A percentile compares a stretch with the other conserved stretches of the same genome.
phyloP scores from a whole-genome alignment of 1,139 yeast genomes.

The Debaryomyces nepalensis region DNA sequence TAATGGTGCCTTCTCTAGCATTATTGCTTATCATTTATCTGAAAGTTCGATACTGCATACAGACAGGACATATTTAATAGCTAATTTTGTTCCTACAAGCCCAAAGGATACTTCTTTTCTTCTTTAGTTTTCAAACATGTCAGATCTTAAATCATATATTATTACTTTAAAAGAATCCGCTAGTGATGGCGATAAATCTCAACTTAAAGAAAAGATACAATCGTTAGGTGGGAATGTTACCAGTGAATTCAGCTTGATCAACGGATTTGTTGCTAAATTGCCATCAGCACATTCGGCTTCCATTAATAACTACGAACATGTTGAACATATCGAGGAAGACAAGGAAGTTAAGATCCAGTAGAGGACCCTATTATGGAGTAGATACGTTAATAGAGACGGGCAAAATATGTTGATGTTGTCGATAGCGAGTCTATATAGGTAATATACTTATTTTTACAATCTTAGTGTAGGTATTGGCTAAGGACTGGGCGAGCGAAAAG shows the following conservation, averaged over 20 bases:
- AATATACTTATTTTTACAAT: neutral
- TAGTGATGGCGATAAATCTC: conserved; percentile 35
- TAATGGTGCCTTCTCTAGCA: neutral
- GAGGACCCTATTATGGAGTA: neutral
- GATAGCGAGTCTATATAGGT: conserved; percentile 1
- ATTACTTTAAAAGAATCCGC: conserved; percentile 44
- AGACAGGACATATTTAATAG: neutral
- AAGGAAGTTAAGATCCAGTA: conserved; percentile 56
- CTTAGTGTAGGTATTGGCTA: neutral
- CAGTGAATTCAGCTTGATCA: conserved; percentile 67
- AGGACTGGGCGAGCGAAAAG: neutral
- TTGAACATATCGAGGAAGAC: conserved; percentile 63
- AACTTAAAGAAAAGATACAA: conserved; percentile 36
- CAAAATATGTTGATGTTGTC: neutral
- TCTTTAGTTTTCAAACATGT: conserved; percentile 15
- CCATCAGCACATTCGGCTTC: conserved; percentile 52
- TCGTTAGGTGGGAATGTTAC: conserved; percentile 67
- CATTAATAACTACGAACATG: conserved; percentile 48
- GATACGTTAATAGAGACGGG: neutral
- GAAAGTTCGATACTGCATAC: conserved; percentile 5
- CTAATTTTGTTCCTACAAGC: conserved; percentile 1
- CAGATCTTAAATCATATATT: conserved; percentile 37
- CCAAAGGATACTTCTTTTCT: conserved; percentile 5
- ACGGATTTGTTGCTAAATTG: conserved; percentile 64
- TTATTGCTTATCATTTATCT: conserved; percentile 3